Conservation (phyloP, 140 eudicot species). For the Erigeron philadelphicus region DNA sequence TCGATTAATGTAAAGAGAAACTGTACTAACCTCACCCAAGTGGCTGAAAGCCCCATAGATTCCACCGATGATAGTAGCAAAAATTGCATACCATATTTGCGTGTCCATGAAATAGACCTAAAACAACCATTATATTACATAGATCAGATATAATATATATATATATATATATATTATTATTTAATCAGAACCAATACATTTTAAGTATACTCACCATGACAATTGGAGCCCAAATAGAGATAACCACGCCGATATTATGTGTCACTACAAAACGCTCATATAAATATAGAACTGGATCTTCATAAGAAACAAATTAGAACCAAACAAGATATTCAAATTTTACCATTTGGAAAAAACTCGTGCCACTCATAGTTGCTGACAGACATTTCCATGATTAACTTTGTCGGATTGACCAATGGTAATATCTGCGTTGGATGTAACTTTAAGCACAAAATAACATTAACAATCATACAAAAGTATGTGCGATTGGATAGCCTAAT, state of each 20-base stretch:
- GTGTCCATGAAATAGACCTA: constrained; percentile 97
- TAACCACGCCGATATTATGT: constrained; percentile 74
- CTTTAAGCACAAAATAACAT: constrained; percentile 21
- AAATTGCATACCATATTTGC: constrained; percentile 98
- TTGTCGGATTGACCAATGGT: constrained; percentile 78
- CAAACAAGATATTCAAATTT: constrained; percentile 10
- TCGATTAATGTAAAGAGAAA: constrained; percentile 7
- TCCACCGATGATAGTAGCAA: constrained; percentile 85
- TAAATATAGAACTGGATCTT: constrained; percentile 13
- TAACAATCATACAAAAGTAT: constrained; percentile 12
- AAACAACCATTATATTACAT: constrained; percentile 19
- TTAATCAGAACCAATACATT: constrained; percentile 8
- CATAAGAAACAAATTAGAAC: constrained; percentile 16
- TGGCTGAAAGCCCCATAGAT: constrained; percentile 98
- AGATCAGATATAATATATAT: background rate
- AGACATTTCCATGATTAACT: constrained; percentile 55
- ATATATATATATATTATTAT: background rate
- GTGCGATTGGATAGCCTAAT: background rate
- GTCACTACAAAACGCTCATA: constrained; percentile 53
- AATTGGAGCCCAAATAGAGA: constrained; percentile 91
- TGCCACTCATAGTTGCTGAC: constrained; percentile 84
- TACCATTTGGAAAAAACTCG: constrained; percentile 93
- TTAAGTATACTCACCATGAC: constrained; percentile 61
- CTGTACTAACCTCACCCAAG: constrained; percentile 85
- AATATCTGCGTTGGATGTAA: constrained; percentile 48